phyloP scores from a whole-genome alignment of 2,329 filamentous ascomycete genomes.

The Clarireedia monteithiana region DNA sequence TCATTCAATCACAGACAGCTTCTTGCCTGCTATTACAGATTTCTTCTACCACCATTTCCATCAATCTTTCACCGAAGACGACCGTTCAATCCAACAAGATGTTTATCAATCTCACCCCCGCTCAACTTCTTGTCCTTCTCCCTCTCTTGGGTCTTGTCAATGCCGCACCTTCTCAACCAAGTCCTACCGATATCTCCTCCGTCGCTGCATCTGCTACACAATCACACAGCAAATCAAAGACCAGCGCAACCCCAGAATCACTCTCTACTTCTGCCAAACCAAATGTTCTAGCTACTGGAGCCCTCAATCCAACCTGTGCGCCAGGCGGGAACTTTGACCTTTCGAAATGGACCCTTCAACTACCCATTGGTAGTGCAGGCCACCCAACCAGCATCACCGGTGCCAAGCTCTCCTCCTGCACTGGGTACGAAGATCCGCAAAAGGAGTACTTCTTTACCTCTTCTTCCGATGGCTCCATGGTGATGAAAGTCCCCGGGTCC shows the following conservation, averaged over 20 bases:
- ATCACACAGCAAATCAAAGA: neutral
- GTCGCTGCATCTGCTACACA: neutral
- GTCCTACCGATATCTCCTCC: neutral
- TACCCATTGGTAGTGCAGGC: conserved; percentile 30
- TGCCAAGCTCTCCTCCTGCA: conserved; percentile 30
- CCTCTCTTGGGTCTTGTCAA: neutral
- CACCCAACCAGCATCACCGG: conserved; percentile 27
- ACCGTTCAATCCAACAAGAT: neutral
- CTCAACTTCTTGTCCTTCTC: conserved; percentile 2
- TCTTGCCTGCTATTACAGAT: neutral
- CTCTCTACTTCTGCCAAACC: neutral
- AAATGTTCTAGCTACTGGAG: neutral
- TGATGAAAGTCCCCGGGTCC: conserved; percentile 35
- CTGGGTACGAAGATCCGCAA: conserved; percentile 27
- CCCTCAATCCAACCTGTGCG: conserved; percentile 11
- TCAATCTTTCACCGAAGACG: neutral
- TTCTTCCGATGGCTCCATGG: conserved; percentile 28
- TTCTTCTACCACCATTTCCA: neutral
- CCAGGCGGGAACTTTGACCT: conserved; percentile 32
- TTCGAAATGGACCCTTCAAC: conserved; percentile 31
- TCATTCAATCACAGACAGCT: neutral
- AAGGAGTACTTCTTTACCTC: conserved; percentile 33
- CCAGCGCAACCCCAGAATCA: neutral
- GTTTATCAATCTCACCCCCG: neutral
- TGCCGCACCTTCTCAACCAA: neutral